Evolutionary conservation across 805 yeast genomes (phyloP).

Genomic region (Myxozyma neotropica): DNA sequence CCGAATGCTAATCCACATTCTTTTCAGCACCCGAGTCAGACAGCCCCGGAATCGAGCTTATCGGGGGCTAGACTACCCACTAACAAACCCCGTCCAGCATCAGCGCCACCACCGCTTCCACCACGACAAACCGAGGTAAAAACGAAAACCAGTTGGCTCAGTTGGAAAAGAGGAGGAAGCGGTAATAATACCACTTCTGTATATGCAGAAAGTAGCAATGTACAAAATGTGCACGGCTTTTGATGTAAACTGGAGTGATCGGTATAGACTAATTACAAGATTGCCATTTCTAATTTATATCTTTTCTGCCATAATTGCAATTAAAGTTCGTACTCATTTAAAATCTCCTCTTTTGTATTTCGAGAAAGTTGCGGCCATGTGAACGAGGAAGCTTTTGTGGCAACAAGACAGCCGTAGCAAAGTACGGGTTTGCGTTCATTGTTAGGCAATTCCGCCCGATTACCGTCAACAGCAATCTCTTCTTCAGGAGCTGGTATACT

Average conservation of each 20-base stretch:
- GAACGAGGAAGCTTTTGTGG: constrained; percentile 38
- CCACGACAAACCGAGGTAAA: too few relatives aligned
- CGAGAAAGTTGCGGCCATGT: constrained; percentile 46
- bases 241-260: too few relatives aligned
- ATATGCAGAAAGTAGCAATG: too few relatives aligned
- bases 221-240: too few relatives aligned
- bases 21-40: background rate
- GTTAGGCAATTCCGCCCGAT: background rate
- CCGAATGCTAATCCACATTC: background rate
- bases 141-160: constrained; percentile 5
- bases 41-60: background rate
- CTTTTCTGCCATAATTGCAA: too few relatives aligned
- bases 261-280: too few relatives aligned
- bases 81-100: too few relatives aligned
- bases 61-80: background rate
- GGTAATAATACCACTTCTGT: background rate
- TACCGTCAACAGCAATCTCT: background rate
- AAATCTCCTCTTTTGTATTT: constrained; percentile 43
- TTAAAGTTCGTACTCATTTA: constrained; percentile 51
- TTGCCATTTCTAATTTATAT: too few relatives aligned
- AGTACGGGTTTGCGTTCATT: background rate
- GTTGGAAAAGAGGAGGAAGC: constrained; percentile 2
- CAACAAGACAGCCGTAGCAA: constrained; percentile 31
- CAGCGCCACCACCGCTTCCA: too few relatives aligned
- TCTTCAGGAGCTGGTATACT: constrained; percentile 48